Base-by-base conservation (phyloP, 2,329 filamentous ascomycete genomes). In the Trichoderma koningiopsis region DNA sequence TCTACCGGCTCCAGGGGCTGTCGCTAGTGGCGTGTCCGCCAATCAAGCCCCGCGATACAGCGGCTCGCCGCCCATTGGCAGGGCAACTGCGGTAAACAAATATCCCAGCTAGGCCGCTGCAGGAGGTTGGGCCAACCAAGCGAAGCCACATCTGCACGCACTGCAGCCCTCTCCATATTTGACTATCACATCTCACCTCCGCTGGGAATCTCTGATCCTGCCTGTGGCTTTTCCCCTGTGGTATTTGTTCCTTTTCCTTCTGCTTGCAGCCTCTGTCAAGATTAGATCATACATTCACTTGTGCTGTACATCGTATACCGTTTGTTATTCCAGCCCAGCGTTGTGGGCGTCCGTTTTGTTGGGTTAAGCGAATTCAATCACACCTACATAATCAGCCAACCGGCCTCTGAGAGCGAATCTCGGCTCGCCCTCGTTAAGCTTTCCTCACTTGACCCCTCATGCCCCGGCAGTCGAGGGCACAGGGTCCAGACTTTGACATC, bases 401-500 rank as follows among this genome's bases (percentile, higher is more conserved):
- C 61, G 13, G n/a, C 43, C 14, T 59, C 56, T 35, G 57, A 14
- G 57, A 14, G 11, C 33, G n/a, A 16, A 53, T 27, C 13, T 53
- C 53, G 19, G 33, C n/a, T 5, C 37, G 33, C 29, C 27, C 24
- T 29, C 24, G 37, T 22, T 27, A n/a, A 43, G 40, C 22, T 43
- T 24, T 40, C 31, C 31, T 56, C 27, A n/a, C 31, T 63, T 31
- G 35, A 27, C 55, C 37, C 49, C 57, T 60, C 65, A 55, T 40
- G 33, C 47, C 57, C 63, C 53, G 63, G 63, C 63, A 55, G 35
- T 58, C 19, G 57, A 68, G 65, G 57, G 56, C 53, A 35, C 65
- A 55, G 65, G 79, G 83, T 70, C 73, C 79, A 72, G 80, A 85
- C 72, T 85, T 86, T 71, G 76, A 83, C 37, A 85, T 83, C 72